A percentile compares a stretch with the other conserved stretches of the same genome.
These are phyloP conservation scores for Zygoascus hellenicus DNA, from an alignment of 1,139 yeast species.

Conservation along the genomic window DNA sequence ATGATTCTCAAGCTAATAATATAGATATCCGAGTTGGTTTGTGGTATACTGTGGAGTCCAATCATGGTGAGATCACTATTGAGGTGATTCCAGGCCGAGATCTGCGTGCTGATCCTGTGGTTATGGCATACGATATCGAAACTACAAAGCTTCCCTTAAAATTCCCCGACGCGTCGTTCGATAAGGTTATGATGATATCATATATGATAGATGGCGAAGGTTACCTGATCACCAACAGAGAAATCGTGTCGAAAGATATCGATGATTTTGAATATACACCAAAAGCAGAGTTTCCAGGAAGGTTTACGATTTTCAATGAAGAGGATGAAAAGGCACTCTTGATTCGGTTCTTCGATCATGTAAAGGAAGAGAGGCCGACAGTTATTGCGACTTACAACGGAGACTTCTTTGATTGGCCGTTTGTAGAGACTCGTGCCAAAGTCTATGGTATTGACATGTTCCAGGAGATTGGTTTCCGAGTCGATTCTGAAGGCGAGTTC, in stretches of 20 bases:
- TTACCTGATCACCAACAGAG: constrained; percentile 85
- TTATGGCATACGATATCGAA: constrained; percentile 94
- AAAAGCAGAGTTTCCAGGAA: constrained; percentile 90
- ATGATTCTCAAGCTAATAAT: not conserved
- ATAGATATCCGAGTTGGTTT: constrained; percentile 80
- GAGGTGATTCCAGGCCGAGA: constrained; percentile 66
- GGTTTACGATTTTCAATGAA: constrained; percentile 86
- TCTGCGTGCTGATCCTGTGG: constrained; percentile 97
- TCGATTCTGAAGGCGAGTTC: constrained; percentile 84
- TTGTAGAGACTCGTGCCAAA: constrained; percentile 81
- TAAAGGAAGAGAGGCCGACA: constrained; percentile 82
- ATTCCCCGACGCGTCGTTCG: constrained; percentile 90
- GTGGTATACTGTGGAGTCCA: constrained; percentile 82
- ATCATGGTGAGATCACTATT: constrained; percentile 50
- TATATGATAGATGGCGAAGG: constrained; percentile 99
- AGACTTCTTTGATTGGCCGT: constrained; percentile 99
- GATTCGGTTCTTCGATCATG: constrained; percentile 78
- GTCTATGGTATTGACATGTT: constrained; percentile 84
- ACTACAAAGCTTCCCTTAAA: constrained; percentile 95
- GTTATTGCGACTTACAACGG: constrained; percentile 97
- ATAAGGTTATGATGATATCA: constrained; percentile 97
- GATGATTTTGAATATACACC: constrained; percentile 98
- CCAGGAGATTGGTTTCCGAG: constrained; percentile 90
- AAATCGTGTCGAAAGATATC: constrained; percentile 88
- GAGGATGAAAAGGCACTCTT: constrained; percentile 72